Conservation (phyloP, 2,329 filamentous ascomycete genomes). For the Alternaria viburni region DNA sequence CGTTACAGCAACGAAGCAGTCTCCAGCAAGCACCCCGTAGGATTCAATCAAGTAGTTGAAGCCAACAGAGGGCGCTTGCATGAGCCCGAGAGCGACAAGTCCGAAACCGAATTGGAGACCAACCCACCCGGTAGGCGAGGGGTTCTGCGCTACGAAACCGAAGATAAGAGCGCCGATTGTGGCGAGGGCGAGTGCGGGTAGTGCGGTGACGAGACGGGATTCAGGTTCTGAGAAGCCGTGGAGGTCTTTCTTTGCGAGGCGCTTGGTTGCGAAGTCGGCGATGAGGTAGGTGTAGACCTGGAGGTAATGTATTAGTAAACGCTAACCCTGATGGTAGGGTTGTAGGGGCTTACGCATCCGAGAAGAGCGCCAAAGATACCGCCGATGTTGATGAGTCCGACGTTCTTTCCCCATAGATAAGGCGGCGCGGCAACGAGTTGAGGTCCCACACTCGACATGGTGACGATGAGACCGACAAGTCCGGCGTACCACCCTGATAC, state of each 20-base stretch:
- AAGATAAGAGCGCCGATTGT: conserved; percentile 49
- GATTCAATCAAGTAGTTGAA: conserved; percentile 60
- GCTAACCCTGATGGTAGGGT: too few species aligned
- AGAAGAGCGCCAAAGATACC: conserved; percentile 47
- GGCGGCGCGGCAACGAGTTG: conserved; percentile 48
- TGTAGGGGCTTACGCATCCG: conserved; percentile 31
- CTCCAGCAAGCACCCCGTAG: conserved; percentile 55
- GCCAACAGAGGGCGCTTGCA: conserved; percentile 51
- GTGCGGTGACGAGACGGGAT: conserved; percentile 46
- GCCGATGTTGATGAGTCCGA: conserved; percentile 49
- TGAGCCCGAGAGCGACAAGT: conserved; percentile 50
- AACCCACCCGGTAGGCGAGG: conserved; percentile 46
- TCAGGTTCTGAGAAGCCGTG: conserved; percentile 52
- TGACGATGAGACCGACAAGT: conserved; percentile 50
- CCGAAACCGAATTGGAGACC: conserved; percentile 49
- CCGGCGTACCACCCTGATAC: conserved; percentile 53
- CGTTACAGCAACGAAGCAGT: conserved; percentile 63
- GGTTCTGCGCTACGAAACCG: conserved; percentile 50
- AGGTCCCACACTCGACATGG: conserved; percentile 47
- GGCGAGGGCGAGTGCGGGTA: conserved; percentile 48
- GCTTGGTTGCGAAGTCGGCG: conserved; percentile 47
- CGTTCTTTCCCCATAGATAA: conserved; percentile 51
- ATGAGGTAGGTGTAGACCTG: conserved; percentile 46
- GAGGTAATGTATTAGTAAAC: not conserved
- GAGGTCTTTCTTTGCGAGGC: conserved; percentile 42